Base-by-base conservation (phyloP, 2,329 filamentous ascomycete species). In the Colletotrichum euphorbiae region DNA sequence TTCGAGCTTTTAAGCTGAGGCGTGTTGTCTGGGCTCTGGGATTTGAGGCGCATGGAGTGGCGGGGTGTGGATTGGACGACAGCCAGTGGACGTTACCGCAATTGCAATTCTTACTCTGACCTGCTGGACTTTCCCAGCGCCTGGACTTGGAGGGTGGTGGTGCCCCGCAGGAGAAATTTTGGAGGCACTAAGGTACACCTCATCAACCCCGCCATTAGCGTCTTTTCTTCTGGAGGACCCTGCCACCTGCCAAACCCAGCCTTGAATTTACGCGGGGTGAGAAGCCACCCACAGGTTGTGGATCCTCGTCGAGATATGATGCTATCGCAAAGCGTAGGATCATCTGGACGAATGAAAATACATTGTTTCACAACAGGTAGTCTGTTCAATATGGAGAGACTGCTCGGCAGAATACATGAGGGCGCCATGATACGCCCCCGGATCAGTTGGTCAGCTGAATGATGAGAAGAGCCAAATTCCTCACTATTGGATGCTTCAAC, bases 101-200 rank as follows among this genome's bases (percentile, higher is more conserved):
- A 68, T 68, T 59, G 46, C 54, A 68, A 60, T 69, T 50, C n/a
- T 62, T 63, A 52, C 55, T 45, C 40, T n/a, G n/a, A n/a, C n/a
- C n/a, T n/a, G n/a, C n/a, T 50, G 43, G 43, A 65, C 28, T 66
- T 69, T 66, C 46, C 56, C 58, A 42, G 61, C 40, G 54, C 45
- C 48, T 62, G 38, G 48, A 43, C 48, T 66, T 31, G 12, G 21
- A 21, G 38, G 40, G 54, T 60, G 45, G 64, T 43, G 55, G 66
- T 69, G 62, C 66, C 66, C 66, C 66, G 66, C 66, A 55, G 65
- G 33, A 66, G 48, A 69, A 69, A 55, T 56, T 69, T 60, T 55
- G 55, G 66, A 28, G 52, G 56, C 36, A 38, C 61, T 65, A n/a
- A n/a, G n/a, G n/a, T n/a, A 61, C 62, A 68, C 54, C 62, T 68